phyloP scores from a whole-genome alignment of 2,329 filamentous ascomycete genomes.

The Neurospora crassa region DNA sequence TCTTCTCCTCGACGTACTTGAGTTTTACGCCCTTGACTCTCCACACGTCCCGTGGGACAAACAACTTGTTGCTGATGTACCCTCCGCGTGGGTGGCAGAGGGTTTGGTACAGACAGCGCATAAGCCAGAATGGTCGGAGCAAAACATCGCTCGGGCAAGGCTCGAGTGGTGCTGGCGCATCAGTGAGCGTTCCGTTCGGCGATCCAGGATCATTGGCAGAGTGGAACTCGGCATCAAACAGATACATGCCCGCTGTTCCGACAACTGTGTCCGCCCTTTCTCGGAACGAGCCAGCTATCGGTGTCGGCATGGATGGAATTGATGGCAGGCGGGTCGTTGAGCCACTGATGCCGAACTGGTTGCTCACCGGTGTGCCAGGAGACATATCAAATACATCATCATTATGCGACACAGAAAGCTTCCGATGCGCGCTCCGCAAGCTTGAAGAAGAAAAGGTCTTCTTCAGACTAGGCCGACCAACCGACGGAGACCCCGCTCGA shows the following conservation, averaged over 20 bases:
- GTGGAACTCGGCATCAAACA: constrained; percentile 80
- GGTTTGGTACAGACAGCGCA: constrained; percentile 89
- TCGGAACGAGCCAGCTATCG: constrained; percentile 52
- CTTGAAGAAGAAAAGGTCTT: constrained; percentile 66
- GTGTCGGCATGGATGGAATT: constrained; percentile 58
- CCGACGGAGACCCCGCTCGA: constrained; percentile 44
- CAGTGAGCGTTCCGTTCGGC: constrained; percentile 50
- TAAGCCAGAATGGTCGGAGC: constrained; percentile 94
- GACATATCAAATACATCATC: constrained; percentile 59
- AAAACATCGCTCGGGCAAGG: constrained; percentile 84
- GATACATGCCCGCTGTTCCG: constrained; percentile 55
- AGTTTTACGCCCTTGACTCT: constrained; percentile 88
- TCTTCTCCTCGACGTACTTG: constrained; percentile 86
- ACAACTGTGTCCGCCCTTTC: constrained; percentile 48
- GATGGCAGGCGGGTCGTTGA: constrained; percentile 40
- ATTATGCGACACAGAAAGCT: constrained; percentile 55
- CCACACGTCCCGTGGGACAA: constrained; percentile 90
- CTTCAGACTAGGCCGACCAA: constrained; percentile 38
- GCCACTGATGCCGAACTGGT: constrained; percentile 45
- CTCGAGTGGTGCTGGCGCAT: constrained; percentile 71
- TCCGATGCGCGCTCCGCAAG: constrained; percentile 57
- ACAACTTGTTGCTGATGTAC: constrained; percentile 84
- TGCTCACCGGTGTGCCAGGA: constrained; percentile 64
- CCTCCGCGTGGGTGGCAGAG: constrained; percentile 85
- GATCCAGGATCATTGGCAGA: constrained; percentile 53